A percentile compares a stretch with the other conserved stretches of the same genome.
These are phyloP conservation scores for Fusarium poae DNA, from an alignment of 2,329 filamentous ascomycete genomes.

Conservation along the genomic window DNA sequence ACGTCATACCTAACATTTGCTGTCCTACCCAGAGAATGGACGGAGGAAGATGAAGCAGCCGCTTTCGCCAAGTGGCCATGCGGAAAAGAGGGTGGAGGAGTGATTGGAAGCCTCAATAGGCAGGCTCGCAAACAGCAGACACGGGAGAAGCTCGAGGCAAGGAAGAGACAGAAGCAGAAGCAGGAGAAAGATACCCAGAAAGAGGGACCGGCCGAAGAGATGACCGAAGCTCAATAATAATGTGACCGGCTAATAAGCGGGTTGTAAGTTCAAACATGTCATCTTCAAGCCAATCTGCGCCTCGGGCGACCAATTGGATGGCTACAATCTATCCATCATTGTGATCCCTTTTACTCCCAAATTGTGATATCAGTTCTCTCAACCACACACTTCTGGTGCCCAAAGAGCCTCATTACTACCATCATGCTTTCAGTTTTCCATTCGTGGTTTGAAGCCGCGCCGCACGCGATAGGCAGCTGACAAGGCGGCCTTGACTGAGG, in stretches of 20 bases:
- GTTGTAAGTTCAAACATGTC: constrained; percentile 13
- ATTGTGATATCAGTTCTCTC: constrained; percentile 17
- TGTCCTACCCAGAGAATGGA: constrained; percentile 88
- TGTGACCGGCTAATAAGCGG: constrained; percentile 9
- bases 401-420: neutral
- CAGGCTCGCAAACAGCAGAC: constrained; percentile 69
- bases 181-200: constrained; percentile 43
- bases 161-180: constrained; percentile 60
- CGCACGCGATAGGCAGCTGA: constrained; percentile 36
- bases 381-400: constrained; percentile 8
- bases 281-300: constrained; percentile 3
- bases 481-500: constrained; percentile 32
- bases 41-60: constrained; percentile 80
- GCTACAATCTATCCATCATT: constrained; percentile 2
- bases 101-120: constrained; percentile 67
- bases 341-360: constrained; percentile 8
- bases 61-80: constrained; percentile 75
- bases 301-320: constrained; percentile 1
- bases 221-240: constrained; percentile 38
- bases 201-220: constrained; percentile 30
- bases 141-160: constrained; percentile 63
- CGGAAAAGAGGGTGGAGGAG: constrained; percentile 63
- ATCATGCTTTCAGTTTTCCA: constrained; percentile 3
- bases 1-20: constrained; percentile 98
- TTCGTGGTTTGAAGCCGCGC: constrained; percentile 15